These are phyloP conservation scores for Posidonia australis DNA, from an alignment of 106 monocot species.

Conservation along the genomic window DNA sequence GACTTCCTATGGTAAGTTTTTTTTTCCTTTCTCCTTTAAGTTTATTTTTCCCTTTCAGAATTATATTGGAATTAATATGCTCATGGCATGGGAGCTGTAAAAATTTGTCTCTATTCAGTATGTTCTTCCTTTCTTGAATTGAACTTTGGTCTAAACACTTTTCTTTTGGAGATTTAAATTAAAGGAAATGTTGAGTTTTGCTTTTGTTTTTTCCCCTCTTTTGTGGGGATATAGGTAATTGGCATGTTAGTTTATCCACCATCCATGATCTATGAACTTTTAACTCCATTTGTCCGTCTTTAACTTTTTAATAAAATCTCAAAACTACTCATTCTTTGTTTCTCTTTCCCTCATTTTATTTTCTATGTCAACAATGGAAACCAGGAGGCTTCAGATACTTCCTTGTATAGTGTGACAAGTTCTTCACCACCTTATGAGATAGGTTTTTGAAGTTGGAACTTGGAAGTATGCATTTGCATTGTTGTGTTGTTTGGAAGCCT, in stretches of 20 bases:
- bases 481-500: too few relatives aligned
- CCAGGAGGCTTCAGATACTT: too few relatives aligned
- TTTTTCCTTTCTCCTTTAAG: neutral
- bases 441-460: too few relatives aligned
- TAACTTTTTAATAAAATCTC: too few relatives aligned
- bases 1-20: slow-evolving; percentile 84
- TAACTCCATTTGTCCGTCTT: neutral
- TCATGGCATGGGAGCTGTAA: too few relatives aligned
- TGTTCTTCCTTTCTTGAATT: too few relatives aligned
- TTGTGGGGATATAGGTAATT: neutral
- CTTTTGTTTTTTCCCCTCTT: neutral
- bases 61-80: too few relatives aligned
- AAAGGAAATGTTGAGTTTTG: neutral
- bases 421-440: too few relatives aligned
- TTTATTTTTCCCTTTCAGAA: neutral
- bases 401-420: too few relatives aligned
- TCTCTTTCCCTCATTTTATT: neutral
- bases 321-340: neutral
- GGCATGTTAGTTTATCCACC: neutral
- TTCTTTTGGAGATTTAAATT: neutral
- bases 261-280: neutral
- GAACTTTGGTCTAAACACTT: neutral
- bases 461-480: too few relatives aligned
- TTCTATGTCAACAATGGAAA: neutral
- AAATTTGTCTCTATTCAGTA: too few relatives aligned